Base-by-base conservation (phyloP, 768 basidiomycete genomes). In the Podaxis sp. region DNA sequence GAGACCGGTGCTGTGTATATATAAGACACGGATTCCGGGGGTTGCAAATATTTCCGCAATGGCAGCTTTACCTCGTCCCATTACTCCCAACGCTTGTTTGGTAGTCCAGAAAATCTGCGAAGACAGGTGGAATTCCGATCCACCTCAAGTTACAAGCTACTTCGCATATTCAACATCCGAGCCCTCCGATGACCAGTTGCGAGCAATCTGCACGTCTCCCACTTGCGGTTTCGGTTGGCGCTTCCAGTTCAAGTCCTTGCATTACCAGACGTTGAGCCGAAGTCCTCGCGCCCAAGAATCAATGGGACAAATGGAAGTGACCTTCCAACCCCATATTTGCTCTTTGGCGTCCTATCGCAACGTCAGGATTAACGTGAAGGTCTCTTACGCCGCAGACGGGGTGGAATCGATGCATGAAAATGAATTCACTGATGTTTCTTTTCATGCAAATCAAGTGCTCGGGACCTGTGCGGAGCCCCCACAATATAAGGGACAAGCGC, bases 211-310 rank as follows among this genome's bases (percentile, higher is more conserved):
- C 24, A 5, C 28, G 3, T 61, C 60, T 11, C 61, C 53, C 11
- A 55, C 6, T 36, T 62, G 61, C 24, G 61, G 61, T 2, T 46
- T 62, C 6, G 52, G 61, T 22, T 62, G 61, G 61, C 61, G 53
- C 9, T 62, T 54, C 53, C 42, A 48, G 17, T 12, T 62, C 44
- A 46, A 2, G 28, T 15, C 11, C 40, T 62, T 56, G 13, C 53
- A 46, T 13, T 55, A 33, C 28, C 26, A 38, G 53, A 15, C 17
- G 12, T 62, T 33, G 6, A 12, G 38, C 13, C 12, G n/a, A 22
- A 19, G 19, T 4, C 30, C 52, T 46, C 60, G 19, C 8, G 28
- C 17, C 19, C 52, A 61, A 38, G 60, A 54, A 30, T 28, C 48
- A 5, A 5, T 61, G 13, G 60, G 60, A 30, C 40, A 22, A 8